Percentiles rank a stretch among this genome's conserved stretches.
phyloP scores from a whole-genome alignment of 148 eudicot genomes.

The Simmondsia chinensis region DNA sequence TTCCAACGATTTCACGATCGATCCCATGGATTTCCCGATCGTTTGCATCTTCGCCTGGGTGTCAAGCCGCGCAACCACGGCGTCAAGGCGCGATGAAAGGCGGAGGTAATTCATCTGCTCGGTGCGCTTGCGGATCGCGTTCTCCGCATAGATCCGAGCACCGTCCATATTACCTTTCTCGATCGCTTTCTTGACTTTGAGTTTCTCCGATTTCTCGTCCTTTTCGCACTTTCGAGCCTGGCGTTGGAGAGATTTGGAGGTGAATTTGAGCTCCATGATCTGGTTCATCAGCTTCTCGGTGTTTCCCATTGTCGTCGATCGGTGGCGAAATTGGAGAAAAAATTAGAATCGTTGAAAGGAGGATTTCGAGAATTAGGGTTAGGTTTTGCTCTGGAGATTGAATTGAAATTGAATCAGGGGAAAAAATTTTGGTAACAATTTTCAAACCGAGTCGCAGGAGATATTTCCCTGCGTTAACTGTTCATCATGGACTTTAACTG shows the following conservation, averaged over 20 bases:
- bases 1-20: constrained; percentile 23
- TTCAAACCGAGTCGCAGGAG: too few relatives aligned
- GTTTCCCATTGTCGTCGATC: constrained; percentile 11
- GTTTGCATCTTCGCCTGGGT: constrained; percentile 22
- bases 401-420: too few relatives aligned
- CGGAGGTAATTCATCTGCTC: constrained; percentile 28
- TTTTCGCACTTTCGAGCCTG: constrained; percentile 25
- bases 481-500: too few relatives aligned
- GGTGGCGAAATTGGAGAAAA: too few relatives aligned
- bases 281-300: constrained; percentile 30
- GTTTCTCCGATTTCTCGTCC: constrained; percentile 25
- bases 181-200: constrained; percentile 26
- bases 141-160: constrained; percentile 24
- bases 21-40: constrained; percentile 14
- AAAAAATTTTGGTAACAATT: too few relatives aligned
- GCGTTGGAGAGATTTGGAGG: constrained; percentile 19
- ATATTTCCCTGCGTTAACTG: too few relatives aligned
- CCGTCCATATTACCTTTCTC: constrained; percentile 28
- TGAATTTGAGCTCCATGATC: constrained; percentile 30
- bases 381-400: constrained; percentile 7
- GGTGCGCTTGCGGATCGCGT: constrained; percentile 24
- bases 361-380: constrained; percentile 8
- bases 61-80: constrained; percentile 23
- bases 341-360: too few relatives aligned
- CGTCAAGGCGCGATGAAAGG: constrained; percentile 17